These are phyloP conservation scores for Nicotiana undulata DNA, from an alignment of 257 asterid species.

Conservation along the genomic window DNA sequence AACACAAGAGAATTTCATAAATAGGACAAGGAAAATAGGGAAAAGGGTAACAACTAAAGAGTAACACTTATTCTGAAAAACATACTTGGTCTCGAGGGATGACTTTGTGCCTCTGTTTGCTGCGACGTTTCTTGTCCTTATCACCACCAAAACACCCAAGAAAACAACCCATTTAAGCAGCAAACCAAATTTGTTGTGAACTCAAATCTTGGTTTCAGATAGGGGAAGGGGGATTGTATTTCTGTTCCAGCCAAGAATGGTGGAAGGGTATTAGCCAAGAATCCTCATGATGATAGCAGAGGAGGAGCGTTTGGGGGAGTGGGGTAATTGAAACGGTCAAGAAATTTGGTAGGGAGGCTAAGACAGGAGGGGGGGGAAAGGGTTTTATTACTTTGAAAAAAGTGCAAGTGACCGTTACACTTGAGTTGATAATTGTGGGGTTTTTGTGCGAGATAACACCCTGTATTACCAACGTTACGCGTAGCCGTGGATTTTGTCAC, in stretches of 20 bases:
- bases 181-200: not conserved
- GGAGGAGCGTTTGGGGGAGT: constrained; percentile 7
- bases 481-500: not conserved
- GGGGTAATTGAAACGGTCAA: constrained; percentile 39
- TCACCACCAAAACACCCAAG: constrained; percentile 79
- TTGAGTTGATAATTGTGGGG: not conserved
- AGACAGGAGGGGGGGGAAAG: constrained; percentile 24
- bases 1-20: not conserved
- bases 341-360: constrained; percentile 13
- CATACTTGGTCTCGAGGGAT: constrained; percentile 56
- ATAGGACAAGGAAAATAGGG: not conserved
- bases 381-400: constrained; percentile 13
- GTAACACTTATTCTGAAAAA: not conserved
- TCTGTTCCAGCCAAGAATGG: constrained; percentile 14
- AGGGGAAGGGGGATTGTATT: not conserved
- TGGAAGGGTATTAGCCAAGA: constrained; percentile 19
- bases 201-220: constrained; percentile 8
- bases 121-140: constrained; percentile 51
- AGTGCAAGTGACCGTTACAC: constrained; percentile 45
- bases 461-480: not conserved
- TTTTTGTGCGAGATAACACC: not conserved
- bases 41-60: not conserved
- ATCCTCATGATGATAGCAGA: not conserved
- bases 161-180: constrained; percentile 65
- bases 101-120: constrained; percentile 38